Conservation (phyloP, 192 early-diverging fungal genomes). For the Linnemannia zychae region DNA sequence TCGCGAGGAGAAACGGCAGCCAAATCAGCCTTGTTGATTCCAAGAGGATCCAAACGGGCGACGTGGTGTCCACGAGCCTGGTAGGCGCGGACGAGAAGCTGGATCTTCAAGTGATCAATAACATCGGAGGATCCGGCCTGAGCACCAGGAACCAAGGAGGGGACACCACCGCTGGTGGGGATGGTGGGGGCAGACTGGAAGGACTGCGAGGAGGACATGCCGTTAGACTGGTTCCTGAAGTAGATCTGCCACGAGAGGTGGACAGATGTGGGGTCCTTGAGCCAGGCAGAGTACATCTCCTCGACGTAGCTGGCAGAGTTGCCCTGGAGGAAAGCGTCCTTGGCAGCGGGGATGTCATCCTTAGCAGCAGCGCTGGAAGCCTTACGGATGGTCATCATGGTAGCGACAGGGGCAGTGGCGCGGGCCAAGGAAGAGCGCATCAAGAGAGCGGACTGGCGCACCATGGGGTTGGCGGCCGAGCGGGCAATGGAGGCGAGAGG, state of each 20-base stretch:
- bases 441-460: slow-evolving; percentile 31
- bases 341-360: slow-evolving; percentile 65
- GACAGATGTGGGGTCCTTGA: slow-evolving; percentile 89
- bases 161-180: slow-evolving; percentile 75
- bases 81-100: slow-evolving; percentile 95
- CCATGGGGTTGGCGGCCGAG: slow-evolving; percentile 19
- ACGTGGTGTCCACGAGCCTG: slow-evolving; percentile 97
- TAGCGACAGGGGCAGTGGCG: slow-evolving; percentile 30
- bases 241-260: slow-evolving; percentile 98
- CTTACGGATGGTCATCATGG: slow-evolving; percentile 40
- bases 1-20: slow-evolving; percentile 78
- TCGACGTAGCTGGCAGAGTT: slow-evolving; percentile 90
- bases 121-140: slow-evolving; percentile 70
- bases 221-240: slow-evolving; percentile 85
- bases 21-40: slow-evolving; percentile 77
- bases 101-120: slow-evolving; percentile 98
- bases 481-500: slow-evolving; percentile 36
- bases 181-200: slow-evolving; percentile 88
- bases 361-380: slow-evolving; percentile 35
- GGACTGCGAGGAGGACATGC: slow-evolving; percentile 74
- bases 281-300: slow-evolving; percentile 97
- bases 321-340: slow-evolving; percentile 90
- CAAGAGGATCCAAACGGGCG: slow-evolving; percentile 96
- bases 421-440: slow-evolving; percentile 38
- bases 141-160: slow-evolving; percentile 65